Conservation (phyloP, 257 asterid species). For the Solanum stenotomum region DNA sequence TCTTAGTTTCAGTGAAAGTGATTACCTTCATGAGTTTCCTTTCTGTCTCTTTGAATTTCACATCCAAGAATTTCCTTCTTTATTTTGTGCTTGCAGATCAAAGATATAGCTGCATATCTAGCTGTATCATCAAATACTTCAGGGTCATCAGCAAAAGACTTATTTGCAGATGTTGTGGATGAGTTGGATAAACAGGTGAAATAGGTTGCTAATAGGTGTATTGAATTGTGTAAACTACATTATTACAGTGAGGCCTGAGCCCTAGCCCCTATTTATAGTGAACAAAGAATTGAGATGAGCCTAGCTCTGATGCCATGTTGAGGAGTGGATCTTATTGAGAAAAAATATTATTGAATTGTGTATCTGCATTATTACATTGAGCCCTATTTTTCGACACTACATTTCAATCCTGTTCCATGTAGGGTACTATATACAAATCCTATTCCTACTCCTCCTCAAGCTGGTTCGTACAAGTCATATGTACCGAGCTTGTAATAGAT, state of each 20-base stretch:
- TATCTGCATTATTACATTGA: neutral
- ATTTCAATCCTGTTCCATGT: neutral
- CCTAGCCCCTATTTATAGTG: neutral
- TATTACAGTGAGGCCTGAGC: neutral
- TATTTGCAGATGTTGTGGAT: conserved; percentile 76
- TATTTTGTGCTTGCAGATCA: conserved; percentile 39
- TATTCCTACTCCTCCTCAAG: neutral
- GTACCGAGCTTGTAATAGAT: neutral
- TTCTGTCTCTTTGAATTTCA: neutral
- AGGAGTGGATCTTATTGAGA: neutral
- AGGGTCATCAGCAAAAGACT: conserved; percentile 79
- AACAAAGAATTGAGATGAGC: neutral
- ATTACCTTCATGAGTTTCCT: neutral
- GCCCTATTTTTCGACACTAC: neutral
- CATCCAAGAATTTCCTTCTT: neutral
- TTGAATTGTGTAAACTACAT: neutral
- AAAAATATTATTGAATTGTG: neutral
- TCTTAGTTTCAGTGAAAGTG: neutral
- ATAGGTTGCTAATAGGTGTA: neutral
- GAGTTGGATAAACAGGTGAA: conserved; percentile 87
- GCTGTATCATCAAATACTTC: conserved; percentile 75
- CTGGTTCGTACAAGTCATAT: neutral
- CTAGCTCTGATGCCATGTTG: neutral
- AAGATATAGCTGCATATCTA: conserved; percentile 72
- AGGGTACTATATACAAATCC: neutral